Conservation (phyloP, 106 monocot genomes). For the Apostasia shenzhenica region DNA sequence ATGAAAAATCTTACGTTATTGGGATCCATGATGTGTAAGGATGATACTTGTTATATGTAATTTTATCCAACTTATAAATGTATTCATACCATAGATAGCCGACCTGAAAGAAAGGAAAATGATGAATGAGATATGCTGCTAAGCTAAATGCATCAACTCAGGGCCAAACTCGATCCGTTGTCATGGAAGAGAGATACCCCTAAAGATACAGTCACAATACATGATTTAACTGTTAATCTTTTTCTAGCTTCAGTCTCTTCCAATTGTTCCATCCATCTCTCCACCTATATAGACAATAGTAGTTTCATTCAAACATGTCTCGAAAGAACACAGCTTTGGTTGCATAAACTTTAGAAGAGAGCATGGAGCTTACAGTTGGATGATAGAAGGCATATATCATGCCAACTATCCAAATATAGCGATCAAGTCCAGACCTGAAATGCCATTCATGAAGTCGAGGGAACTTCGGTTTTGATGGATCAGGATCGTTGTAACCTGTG, state of each 20-base stretch:
- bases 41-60: conserved; percentile 91
- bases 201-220: conserved; percentile 44
- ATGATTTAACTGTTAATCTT: conserved; percentile 61
- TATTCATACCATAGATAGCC: conserved; percentile 89
- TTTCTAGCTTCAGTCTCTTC: conserved; percentile 68
- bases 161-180: too few relatives aligned
- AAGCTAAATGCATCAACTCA: neutral
- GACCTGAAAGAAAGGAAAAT: conserved; percentile 36
- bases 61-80: conserved; percentile 87
- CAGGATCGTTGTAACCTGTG: conserved; percentile 86
- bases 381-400: conserved; percentile 99
- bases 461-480: conserved; percentile 61
- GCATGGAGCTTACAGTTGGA: conserved; percentile 59
- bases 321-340: too few relatives aligned
- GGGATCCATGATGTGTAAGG: conserved; percentile 99
- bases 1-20: conserved; percentile 61
- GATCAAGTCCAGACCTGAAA: conserved; percentile 95
- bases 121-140: neutral
- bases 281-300: conserved; percentile 44
- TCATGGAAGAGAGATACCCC: conserved; percentile 31
- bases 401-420: conserved; percentile 97
- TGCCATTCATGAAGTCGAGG: conserved; percentile 94
- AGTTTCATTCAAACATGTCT: neutral
- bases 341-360: neutral
- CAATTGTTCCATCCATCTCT: conserved; percentile 91